Evolutionary conservation across 805 yeast genomes (phyloP), one percentile per base, ranked within the genome.

Genomic region (Candida xyloterini): DNA sequence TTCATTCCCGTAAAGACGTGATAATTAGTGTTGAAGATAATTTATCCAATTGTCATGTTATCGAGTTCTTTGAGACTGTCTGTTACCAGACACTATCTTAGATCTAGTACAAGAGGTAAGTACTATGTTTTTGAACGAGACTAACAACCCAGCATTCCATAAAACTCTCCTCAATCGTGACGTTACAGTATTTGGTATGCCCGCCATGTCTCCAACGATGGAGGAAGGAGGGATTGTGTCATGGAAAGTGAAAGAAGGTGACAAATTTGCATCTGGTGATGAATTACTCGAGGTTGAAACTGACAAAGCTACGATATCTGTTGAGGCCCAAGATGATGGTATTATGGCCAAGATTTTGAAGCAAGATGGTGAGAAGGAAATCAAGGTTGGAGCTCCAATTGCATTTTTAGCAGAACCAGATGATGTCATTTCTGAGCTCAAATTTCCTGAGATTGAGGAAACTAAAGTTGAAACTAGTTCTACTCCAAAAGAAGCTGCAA

Each of bases 151-250:
- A 48, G 55, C 47, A 5, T 59, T 76, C 50, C 68, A 65, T 45
- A 35, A 47, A 11, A 45, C 61, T n/a, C 40, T 50, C 10, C 35
- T 42, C 5, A 47, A 49, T 34, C 30, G 38, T 28, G 73, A 66
- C 2, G 78, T 75, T 4, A 57, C 67, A 15, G 63, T 69, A 26
- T 88, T 87, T 67, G 80, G 72, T 38, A 91, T 91, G 98, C 99
- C 99, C 4, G 97, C 99, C 18, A 87, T 91, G 96, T 90, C 97
- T 5, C 99, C 99, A 30, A 91, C 99, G 6, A 91, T 91, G 99
- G 88, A 89, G 22, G 86, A 81, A 59, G 99, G 99, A 28, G 96
- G 95, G 5, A 76, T 91, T 48, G 86, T 88, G 10, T 73, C 79
- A 39, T 91, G 99, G 99, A 85, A 87, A 60, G 71, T 81, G 55